These are phyloP conservation scores for Penicillium expansum DNA, from an alignment of 2,329 filamentous ascomycete species.

Conservation along the genomic window DNA sequence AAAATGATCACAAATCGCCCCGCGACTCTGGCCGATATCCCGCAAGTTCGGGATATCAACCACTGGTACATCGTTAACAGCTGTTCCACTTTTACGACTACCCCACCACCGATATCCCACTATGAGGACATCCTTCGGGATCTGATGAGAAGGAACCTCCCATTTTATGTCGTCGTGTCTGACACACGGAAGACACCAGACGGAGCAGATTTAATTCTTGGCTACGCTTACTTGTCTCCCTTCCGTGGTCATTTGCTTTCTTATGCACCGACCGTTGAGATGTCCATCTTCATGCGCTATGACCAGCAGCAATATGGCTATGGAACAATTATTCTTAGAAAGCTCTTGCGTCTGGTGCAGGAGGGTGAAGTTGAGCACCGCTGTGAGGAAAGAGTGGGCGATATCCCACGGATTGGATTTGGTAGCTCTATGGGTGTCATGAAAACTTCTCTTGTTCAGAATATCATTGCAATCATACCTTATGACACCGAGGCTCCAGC, in stretches of 20 bases:
- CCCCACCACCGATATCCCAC: slow-evolving; percentile 29
- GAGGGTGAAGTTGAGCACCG: slow-evolving; percentile 16
- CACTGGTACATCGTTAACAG: slow-evolving; percentile 40
- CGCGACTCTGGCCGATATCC: slow-evolving; percentile 32
- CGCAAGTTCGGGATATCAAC: slow-evolving; percentile 36
- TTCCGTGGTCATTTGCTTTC: slow-evolving; percentile 38
- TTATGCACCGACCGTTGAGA: slow-evolving; percentile 43
- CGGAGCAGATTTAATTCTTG: slow-evolving; percentile 24
- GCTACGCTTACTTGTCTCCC: slow-evolving; percentile 37
- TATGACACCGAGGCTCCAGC: slow-evolving; percentile 35
- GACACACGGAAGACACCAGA: slow-evolving; percentile 11
- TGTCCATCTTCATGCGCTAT: slow-evolving; percentile 41
- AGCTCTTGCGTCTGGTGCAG: slow-evolving; percentile 30
- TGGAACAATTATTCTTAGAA: slow-evolving; percentile 33
- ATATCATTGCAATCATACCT: slow-evolving; percentile 40
- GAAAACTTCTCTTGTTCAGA: slow-evolving; percentile 21
- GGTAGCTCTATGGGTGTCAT: neutral
- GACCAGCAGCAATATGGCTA: slow-evolving; percentile 32
- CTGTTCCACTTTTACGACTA: slow-evolving; percentile 33
- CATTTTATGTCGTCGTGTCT: slow-evolving; percentile 39
- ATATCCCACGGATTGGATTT: slow-evolving; percentile 1
- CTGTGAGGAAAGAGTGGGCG: slow-evolving; percentile 3
- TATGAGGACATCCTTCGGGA: slow-evolving; percentile 30
- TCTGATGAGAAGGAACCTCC: slow-evolving; percentile 28
- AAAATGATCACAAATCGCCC: slow-evolving; percentile 30